Conservation (phyloP, 305 asterid species). For the Fraxinus nigra region DNA sequence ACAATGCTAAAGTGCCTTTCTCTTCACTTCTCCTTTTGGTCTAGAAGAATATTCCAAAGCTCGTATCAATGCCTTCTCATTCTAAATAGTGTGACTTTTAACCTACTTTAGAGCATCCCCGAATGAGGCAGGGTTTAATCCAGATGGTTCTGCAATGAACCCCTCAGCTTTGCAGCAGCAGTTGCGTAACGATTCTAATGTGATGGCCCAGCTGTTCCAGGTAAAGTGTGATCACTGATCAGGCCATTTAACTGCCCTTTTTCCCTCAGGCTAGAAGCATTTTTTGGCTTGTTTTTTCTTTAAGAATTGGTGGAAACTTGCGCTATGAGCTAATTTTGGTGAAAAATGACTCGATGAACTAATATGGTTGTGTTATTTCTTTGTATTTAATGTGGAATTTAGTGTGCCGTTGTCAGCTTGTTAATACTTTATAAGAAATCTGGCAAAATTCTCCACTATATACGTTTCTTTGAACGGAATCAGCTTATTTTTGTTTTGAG, state of each 20-base stretch:
- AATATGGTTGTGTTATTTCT: neutral
- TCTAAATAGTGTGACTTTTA: constrained; percentile 21
- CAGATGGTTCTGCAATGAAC: constrained; percentile 89
- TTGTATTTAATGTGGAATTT: neutral
- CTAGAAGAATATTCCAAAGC: neutral
- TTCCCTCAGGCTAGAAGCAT: neutral
- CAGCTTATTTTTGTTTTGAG: neutral
- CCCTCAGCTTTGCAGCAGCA: constrained; percentile 93
- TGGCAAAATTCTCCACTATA: neutral
- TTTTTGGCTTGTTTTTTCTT: neutral
- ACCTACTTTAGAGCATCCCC: constrained; percentile 44
- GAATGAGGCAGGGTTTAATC: constrained; percentile 53
- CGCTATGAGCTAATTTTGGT: neutral
- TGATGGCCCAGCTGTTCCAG: constrained; percentile 87
- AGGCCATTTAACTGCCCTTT: neutral
- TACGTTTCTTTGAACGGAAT: neutral
- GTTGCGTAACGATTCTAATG: constrained; percentile 71
- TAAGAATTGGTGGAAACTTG: neutral
- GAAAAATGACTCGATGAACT: neutral
- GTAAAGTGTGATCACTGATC: constrained; percentile 33
- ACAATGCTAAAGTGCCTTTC: constrained; percentile 8
- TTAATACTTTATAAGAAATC: neutral
- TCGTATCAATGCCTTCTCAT: constrained; percentile 9
- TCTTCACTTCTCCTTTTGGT: neutral
- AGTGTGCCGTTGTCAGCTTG: neutral